These are phyloP conservation scores for Apiotrichum sp. DNA, from an alignment of 1,284 basidiomycete species.

Conservation along the genomic window DNA sequence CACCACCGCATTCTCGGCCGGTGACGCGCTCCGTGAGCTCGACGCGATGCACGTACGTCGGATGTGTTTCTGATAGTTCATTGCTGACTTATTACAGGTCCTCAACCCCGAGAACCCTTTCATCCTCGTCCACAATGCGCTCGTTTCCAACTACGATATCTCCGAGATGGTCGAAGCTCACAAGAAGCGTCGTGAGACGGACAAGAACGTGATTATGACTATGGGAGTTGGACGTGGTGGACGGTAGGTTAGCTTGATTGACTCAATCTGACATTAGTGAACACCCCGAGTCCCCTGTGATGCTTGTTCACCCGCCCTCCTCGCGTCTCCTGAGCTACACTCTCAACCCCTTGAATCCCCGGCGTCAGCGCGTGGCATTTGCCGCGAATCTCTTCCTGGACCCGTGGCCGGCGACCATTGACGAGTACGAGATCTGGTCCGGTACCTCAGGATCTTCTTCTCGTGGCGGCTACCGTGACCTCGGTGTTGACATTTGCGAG, in stretches of 20 bases:
- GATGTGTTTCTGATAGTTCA: neutral
- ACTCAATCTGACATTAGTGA: conserved; percentile 16
- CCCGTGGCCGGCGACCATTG: conserved; percentile 48
- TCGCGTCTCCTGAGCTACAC: conserved; percentile 41
- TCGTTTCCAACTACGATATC: conserved; percentile 88
- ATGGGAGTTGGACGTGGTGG: conserved; percentile 62
- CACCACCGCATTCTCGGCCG: conserved; percentile 80
- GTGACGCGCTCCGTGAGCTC: conserved; percentile 94
- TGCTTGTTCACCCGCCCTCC: conserved; percentile 44
- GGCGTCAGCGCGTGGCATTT: conserved; percentile 38
- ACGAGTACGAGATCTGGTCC: conserved; percentile 83
- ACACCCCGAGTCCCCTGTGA: conserved; percentile 46
- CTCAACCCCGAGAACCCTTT: conserved; percentile 76
- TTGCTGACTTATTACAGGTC: conserved; percentile 52
- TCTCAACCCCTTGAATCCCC: conserved; percentile 40
- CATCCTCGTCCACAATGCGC: conserved; percentile 86
- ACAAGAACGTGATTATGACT: conserved; percentile 95
- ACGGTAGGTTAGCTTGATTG: conserved; percentile 14
- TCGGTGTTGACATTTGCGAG: conserved; percentile 51
- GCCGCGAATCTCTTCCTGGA: conserved; percentile 48
- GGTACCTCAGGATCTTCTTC: conserved; percentile 38
- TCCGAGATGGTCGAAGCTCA: conserved; percentile 81
- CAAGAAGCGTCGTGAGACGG: conserved; percentile 75
- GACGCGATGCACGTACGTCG: conserved; percentile 61
- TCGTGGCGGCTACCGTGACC: conserved; percentile 40